phyloP scores from a whole-genome alignment of 768 basidiomycete genomes.

The Phaffia tasmanica region DNA sequence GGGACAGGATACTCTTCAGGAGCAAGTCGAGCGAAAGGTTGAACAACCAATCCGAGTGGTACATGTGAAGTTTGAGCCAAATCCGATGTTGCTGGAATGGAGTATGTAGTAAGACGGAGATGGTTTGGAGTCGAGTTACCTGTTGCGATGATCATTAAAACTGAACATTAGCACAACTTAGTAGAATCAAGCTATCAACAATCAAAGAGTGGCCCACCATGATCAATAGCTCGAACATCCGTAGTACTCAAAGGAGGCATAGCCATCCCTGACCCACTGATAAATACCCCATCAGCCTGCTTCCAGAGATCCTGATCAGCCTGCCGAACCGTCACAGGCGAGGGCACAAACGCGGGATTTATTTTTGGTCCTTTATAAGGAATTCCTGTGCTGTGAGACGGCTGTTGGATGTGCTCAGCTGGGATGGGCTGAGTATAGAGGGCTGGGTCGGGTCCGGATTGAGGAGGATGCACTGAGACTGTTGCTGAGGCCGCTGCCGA shows the following conservation, averaged over 20 bases:
- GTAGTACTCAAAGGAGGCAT: constrained; percentile 70
- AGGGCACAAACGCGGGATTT: constrained; percentile 83
- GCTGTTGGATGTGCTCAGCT: constrained; percentile 48
- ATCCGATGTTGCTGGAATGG: constrained; percentile 65
- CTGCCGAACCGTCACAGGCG: constrained; percentile 67
- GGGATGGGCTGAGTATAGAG: background rate
- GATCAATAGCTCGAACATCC: constrained; percentile 80
- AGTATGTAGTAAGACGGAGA: constrained; percentile 79
- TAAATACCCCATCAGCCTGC: constrained; percentile 43
- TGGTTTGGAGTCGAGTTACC: constrained; percentile 88
- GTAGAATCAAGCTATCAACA: background rate
- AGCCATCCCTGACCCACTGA: constrained; percentile 52
- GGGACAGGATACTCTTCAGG: constrained; percentile 69
- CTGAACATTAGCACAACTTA: background rate
- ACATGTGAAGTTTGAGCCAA: constrained; percentile 71
- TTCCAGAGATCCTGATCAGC: constrained; percentile 70
- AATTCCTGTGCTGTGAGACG: constrained; percentile 57
- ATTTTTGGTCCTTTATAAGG: constrained; percentile 58
- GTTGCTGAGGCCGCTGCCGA: constrained; percentile 28
- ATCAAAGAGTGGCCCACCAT: constrained; percentile 45
- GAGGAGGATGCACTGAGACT: constrained; percentile 6
- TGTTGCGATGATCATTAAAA: constrained; percentile 30
- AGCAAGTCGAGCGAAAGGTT: constrained; percentile 79
- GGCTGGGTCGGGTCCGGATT: constrained; percentile 26
- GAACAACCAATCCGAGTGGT: constrained; percentile 71